phyloP scores from a whole-genome alignment of 176 grass and related monocot species.

The Ananas comosus region DNA sequence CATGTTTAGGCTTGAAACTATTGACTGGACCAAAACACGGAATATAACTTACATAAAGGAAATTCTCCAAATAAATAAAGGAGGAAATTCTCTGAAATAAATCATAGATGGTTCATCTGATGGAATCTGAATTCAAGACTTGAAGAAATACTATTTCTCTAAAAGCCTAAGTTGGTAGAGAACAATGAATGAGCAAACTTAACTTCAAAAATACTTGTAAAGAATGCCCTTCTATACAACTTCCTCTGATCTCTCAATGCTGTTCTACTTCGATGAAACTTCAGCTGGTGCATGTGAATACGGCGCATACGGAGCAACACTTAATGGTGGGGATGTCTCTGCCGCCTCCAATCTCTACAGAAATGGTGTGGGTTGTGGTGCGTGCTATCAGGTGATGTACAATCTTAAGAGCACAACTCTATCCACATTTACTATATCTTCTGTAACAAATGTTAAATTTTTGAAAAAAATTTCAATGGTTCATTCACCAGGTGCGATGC shows the following conservation, averaged over 20 bases:
- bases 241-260: not conserved
- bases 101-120: too few species aligned
- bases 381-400: constrained; percentile 54
- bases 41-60: too few species aligned
- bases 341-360: constrained; percentile 56
- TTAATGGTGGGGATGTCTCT: constrained; percentile 47
- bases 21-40: too few species aligned
- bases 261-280: not conserved
- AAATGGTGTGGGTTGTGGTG: constrained; percentile 57
- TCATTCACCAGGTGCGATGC: constrained; percentile 32
- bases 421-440: not conserved
- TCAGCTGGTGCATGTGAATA: constrained; percentile 57
- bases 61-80: too few species aligned
- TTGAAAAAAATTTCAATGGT: not conserved
- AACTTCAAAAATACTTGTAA: too few species aligned
- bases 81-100: too few species aligned
- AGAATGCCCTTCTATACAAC: too few species aligned
- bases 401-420: not conserved
- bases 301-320: constrained; percentile 36
- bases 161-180: too few species aligned
- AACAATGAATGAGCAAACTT: too few species aligned
- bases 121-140: too few species aligned
- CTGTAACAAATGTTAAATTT: not conserved
- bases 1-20: too few species aligned
- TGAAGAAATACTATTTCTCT: too few species aligned